phyloP scores from a whole-genome alignment of 1,139 yeast genomes.

The Yamadazyma oceani region DNA sequence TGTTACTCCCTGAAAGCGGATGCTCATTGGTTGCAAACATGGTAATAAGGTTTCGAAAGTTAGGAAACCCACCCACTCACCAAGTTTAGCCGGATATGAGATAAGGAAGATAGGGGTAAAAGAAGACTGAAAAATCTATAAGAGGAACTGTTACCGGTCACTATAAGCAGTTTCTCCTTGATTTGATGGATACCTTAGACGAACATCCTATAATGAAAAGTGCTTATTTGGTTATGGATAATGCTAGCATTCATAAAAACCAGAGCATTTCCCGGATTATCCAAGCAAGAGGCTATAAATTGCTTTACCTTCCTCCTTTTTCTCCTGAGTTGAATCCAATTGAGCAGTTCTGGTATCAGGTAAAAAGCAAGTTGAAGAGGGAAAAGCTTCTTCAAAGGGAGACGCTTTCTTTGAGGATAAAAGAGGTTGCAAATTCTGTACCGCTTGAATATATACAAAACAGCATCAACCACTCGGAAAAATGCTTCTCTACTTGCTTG shows the following conservation, averaged over 20 bases:
- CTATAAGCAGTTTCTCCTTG: constrained; percentile 9
- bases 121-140: constrained; percentile 2
- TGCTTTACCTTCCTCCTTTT: constrained; percentile 12
- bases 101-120: not conserved
- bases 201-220: constrained; percentile 6
- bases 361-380: constrained; percentile 11
- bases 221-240: constrained; percentile 5
- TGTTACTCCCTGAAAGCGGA: too few relatives aligned
- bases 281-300: constrained; percentile 11
- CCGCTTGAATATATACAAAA: constrained; percentile 12
- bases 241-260: constrained; percentile 8
- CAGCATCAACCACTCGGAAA: constrained; percentile 10
- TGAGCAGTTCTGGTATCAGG: constrained; percentile 15
- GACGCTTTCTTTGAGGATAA: constrained; percentile 8
- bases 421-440: constrained; percentile 10
- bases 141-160: constrained; percentile 11
- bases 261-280: constrained; percentile 10
- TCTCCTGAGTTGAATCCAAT: constrained; percentile 14
- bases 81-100: too few relatives aligned
- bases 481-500: constrained; percentile 10
- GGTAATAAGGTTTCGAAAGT: constrained; percentile 3
- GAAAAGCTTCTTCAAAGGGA: constrained; percentile 11
- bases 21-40: not conserved
- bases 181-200: constrained; percentile 9
- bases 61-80: too few relatives aligned